Evolutionary conservation across 1,284 basidiomycete species (phyloP), one percentile per base, ranked within the genome.

Genomic region (Austropuccinia psidii): DNA sequence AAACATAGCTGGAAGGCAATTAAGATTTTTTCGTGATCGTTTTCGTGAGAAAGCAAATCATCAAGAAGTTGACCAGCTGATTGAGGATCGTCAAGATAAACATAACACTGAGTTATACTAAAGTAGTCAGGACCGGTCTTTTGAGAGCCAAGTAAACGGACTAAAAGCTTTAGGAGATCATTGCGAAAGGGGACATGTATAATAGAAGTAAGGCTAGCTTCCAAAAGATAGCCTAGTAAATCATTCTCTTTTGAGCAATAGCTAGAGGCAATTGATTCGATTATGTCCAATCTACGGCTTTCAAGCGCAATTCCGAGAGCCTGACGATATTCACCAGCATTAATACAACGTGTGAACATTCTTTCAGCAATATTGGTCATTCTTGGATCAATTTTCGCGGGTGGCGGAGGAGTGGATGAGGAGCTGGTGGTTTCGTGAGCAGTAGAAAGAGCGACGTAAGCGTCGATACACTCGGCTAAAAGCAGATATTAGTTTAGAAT

Each of bases 221-320:
- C 88, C 85, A 97, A 89, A 27, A 93, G 87, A 80, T 97, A 98
- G 21, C 90, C 87, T 11, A 98, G 85, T 11, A 95, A 83, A 13
- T 85, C 85, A 24, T 88, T 87, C 78, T 96, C 91, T 54, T 84
- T 84, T 21, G 55, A 55, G 45, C 78, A 78, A 50, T 79, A 74
- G 78, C 84, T 84, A 43, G 86, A 81, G 80, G 89, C 92, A 65
- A 94, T 87, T 50, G 85, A 84, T 75, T 88, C 85, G 77, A 97
- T 87, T 41, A 96, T 84, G 78, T 96, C 93, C 19, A 96, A 83
- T 65, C 93, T 87, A 75, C 85, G 88, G 27, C 93, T 88, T 79
- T 96, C 93, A 7, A 98, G 85, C 0, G 93, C 93, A 77, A 98
- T 90, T 54, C 94, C 94, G 76, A 96, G 89, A 2, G 92, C 92